These are phyloP conservation scores for Ramaria sp. DNA, from an alignment of 768 basidiomycete species.

Conservation along the genomic window DNA sequence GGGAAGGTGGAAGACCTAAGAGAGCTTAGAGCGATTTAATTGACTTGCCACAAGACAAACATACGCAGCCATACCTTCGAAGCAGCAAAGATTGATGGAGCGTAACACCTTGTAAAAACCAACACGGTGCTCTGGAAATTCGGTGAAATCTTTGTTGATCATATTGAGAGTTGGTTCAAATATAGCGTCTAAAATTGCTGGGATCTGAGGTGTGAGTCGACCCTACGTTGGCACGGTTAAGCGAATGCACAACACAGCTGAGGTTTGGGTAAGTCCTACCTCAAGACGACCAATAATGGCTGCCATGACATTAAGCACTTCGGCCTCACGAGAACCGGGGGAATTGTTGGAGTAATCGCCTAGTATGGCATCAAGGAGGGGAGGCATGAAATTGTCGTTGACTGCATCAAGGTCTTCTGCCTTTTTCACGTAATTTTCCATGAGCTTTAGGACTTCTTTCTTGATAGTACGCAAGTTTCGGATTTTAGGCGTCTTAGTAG, in stretches of 20 bases:
- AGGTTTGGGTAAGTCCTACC: conserved; percentile 22
- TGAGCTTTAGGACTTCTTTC: conserved; percentile 93
- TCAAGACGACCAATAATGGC: conserved; percentile 84
- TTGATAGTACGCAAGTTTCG: conserved; percentile 92
- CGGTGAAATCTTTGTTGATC: conserved; percentile 99
- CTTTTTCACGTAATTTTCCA: conserved; percentile 96
- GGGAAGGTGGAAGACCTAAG: conserved; percentile 73
- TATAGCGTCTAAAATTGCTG: conserved; percentile 90
- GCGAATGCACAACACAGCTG: conserved; percentile 6
- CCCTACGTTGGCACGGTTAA: conserved; percentile 32
- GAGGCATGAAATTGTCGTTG: conserved; percentile 87
- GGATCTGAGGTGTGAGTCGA: conserved; percentile 86
- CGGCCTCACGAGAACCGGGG: conserved; percentile 87
- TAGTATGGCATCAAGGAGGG: conserved; percentile 91
- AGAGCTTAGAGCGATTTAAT: conserved; percentile 39
- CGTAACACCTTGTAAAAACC: conserved; percentile 95
- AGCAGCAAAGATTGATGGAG: conserved; percentile 86
- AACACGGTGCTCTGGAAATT: conserved; percentile 94
- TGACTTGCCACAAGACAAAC: background rate
- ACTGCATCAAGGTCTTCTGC: conserved; percentile 94
- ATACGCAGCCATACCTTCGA: conserved; percentile 63
- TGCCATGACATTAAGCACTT: conserved; percentile 95
- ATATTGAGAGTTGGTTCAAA: conserved; percentile 95
- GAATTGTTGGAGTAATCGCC: conserved; percentile 95
- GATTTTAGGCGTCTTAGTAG: conserved; percentile 95